Evolutionary conservation across 2,329 filamentous ascomycete genomes (phyloP).

Genomic region (Magnaporthales sp.): DNA sequence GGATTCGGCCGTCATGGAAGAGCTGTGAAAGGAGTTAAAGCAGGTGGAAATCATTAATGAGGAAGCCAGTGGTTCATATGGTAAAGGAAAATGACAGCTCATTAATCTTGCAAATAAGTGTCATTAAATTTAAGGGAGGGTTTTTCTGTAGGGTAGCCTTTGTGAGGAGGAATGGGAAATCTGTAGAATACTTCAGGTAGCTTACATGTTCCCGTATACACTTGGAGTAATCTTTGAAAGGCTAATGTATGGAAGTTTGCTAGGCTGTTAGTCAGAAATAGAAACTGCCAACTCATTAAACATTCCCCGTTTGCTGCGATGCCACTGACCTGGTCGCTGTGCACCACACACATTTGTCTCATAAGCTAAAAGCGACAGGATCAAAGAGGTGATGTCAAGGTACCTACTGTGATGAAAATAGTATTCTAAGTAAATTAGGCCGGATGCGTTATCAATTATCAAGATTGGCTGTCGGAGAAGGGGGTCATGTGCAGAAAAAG

Average conservation of each 20-base stretch:
- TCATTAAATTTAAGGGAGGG: not conserved
- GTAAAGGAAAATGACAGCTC: not conserved
- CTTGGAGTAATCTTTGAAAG: no score
- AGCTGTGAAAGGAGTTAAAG: not conserved
- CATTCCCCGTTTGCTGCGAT: not conserved
- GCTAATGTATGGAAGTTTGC: no score
- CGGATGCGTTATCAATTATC: not conserved
- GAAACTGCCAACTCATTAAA: not conserved
- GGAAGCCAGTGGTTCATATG: not conserved
- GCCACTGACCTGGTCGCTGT: not conserved
- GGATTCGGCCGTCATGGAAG: constrained; percentile 1
- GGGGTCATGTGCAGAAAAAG: not conserved
- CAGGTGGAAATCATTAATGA: not conserved
- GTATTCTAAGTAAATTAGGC: not conserved
- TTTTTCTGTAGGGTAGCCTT: no score
- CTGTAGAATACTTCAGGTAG: no score
- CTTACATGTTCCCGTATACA: no score
- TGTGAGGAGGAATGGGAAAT: no score
- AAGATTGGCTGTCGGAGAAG: not conserved
- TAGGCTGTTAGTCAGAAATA: no score
- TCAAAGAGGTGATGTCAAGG: no score
- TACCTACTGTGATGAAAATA: no score
- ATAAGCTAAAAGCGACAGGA: not conserved
- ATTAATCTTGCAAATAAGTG: not conserved
- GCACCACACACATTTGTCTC: not conserved